Evolutionary conservation across 2,329 filamentous ascomycete genomes (phyloP).

Genomic region (Verticillium tricorpus): DNA sequence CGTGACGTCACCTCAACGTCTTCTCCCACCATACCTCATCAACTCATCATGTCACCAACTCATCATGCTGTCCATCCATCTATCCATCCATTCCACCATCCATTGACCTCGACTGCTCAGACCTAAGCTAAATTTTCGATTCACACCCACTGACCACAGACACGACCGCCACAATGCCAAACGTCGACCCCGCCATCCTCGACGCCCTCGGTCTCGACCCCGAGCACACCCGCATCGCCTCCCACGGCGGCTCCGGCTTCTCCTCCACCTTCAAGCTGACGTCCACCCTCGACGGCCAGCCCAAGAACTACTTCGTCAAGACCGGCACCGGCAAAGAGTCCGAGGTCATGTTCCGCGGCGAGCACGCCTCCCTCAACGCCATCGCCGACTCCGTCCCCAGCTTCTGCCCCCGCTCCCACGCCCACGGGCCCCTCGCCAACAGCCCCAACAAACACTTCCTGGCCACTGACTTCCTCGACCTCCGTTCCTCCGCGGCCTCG

Average conservation of each 20-base stretch:
- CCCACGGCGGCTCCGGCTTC: constrained; percentile 64
- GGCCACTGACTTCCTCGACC: constrained; percentile 76
- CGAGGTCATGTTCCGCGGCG: constrained; percentile 70
- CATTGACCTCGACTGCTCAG: background rate
- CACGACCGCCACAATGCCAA: constrained; percentile 16
- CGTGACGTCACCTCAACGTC: background rate
- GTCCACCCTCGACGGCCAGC: constrained; percentile 39
- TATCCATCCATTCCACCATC: background rate
- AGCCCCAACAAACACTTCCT: constrained; percentile 52
- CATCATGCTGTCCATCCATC: background rate
- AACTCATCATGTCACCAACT: background rate
- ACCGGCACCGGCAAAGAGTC: constrained; percentile 56
- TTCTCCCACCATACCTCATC: too few species aligned
- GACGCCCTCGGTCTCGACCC: constrained; percentile 56
- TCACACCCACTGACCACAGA: background rate
- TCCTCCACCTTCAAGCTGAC: constrained; percentile 60
- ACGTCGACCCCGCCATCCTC: constrained; percentile 59
- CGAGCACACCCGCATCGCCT: constrained; percentile 46
- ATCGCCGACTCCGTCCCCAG: constrained; percentile 67
- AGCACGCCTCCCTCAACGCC: constrained; percentile 79
- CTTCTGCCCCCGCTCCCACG: constrained; percentile 72
- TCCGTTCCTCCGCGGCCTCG: constrained; percentile 38
- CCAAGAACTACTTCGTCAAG: constrained; percentile 67
- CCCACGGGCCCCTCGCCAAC: constrained; percentile 57
- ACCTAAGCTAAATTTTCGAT: background rate